Conservation (phyloP, 306 rosid species). For the Pyrus bretschneideri region DNA sequence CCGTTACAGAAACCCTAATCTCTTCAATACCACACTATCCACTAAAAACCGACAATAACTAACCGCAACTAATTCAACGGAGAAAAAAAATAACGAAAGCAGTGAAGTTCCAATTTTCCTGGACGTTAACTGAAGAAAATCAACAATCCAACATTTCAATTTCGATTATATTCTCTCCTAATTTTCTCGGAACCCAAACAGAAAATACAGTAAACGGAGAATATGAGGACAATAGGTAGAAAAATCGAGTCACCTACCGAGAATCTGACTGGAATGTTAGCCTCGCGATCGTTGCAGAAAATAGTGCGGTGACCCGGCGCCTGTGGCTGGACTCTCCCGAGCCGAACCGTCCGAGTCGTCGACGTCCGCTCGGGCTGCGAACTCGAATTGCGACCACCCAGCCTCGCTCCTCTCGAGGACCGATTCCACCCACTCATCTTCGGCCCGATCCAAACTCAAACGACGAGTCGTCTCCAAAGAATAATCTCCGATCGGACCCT, state of each 20-base stretch:
- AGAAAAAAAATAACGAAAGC: background rate
- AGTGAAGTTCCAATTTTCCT: background rate
- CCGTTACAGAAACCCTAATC: background rate
- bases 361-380: constrained; percentile 27
- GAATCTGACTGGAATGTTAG: constrained; percentile 57
- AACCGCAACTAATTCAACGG: background rate
- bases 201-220: background rate
- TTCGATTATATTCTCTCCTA: background rate
- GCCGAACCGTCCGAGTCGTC: constrained; percentile 57
- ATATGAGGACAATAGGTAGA: background rate
- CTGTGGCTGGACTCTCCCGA: constrained; percentile 92
- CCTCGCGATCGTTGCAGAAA: constrained; percentile 83
- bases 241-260: constrained; percentile 35
- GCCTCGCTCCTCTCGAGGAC: constrained; percentile 45
- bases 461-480: constrained; percentile 6
- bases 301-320: constrained; percentile 86
- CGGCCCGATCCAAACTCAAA: constrained; percentile 17
- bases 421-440: constrained; percentile 76
- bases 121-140: background rate
- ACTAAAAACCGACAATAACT: background rate
- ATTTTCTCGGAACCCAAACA: constrained; percentile 2
- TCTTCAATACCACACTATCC: background rate
- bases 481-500: background rate
- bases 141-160: background rate
- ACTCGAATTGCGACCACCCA: constrained; percentile 22